Base-by-base conservation (phyloP, 2,329 filamentous ascomycete genomes). In the Aspergillus piperis region DNA sequence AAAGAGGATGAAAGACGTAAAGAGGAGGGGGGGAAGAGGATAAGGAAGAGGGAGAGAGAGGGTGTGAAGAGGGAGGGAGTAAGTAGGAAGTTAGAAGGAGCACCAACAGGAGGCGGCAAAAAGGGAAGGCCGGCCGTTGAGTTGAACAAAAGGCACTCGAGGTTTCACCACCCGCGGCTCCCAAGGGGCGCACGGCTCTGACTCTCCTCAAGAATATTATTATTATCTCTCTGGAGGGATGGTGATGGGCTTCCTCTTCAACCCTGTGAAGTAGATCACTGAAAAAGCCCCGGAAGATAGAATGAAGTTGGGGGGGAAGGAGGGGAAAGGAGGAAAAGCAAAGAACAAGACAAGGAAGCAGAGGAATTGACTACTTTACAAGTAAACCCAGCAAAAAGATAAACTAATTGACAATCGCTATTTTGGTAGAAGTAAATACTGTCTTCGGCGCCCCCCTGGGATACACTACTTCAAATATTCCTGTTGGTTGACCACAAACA, bases 81-180 rank as follows among this genome's bases (percentile, higher is more conserved):
- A 48, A 58, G 52, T 48, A 48, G 56, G 41, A 51, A 44, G 27
- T 30, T 30, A 30, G 50, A 55, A 56, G 52, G 58, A 50, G 57
- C 56, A 66, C 44, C 53, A 54, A 61, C 63, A 62, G 63, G 57
- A 57, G 59, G 55, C 55, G 42, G 52, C 38, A 54, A 41, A 54
- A 27, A 42, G 36, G 52, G n/a, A 42, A 41, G 39, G 52, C 47
- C 47, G 25, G 47, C 25, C 47, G 47, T 50, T 17, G 25, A 36
- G 32, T 36, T 36, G 32, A 36, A 50, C 25, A 44, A 57, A 58
- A 44, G 51, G 23, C 56, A 39, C 47, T 58, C 48, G 42, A 50
- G 38, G 47, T 58, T 58, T 36, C 47, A 50, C 47, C 47, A 32
- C 23, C 47, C n/a, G 47, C 47, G 47, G 47, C 47, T 50, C 47